Evolutionary conservation across 129 eudicot genomes (phyloP), one percentile per base, ranked within the genome.

Genomic region (Gnaphalium uliginosum): DNA sequence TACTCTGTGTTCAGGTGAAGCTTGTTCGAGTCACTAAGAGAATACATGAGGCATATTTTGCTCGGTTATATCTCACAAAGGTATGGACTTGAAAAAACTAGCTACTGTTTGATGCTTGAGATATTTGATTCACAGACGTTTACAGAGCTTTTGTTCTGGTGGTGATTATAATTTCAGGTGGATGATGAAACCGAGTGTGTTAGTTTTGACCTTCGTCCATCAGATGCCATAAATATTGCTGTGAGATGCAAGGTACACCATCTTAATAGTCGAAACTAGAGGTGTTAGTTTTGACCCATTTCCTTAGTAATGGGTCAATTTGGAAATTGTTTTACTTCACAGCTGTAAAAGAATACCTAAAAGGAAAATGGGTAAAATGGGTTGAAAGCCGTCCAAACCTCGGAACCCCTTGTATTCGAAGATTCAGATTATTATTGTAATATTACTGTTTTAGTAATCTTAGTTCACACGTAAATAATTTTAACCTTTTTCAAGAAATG

Each of bases 221-320:
- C 98, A 3, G 98, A 94, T 76, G 97, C 97, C 27, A 90, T 94
- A 50, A 94, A 94, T 70, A 94, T 94, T 67, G 98, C 96, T 46
- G 96, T 94, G 68, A 84, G 96, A 82, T 89, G 92, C 96, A 90
- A 94, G 89, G 98, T 94, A 89, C 53, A 13, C 0, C 60, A 72
- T 72, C 73, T 7, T 51, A 22, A 63, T 18, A 24, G 8, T 29
- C 43, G 25, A 72, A 33, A 19, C 23, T 17, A 23, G 48, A 41
- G 15, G 48, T 41, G 60, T 17, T 21, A n/a, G 23, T 18, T 54
- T 54, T 21, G 23, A 54, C 62, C 62, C 26, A 10, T 57, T 21
- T 57, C 7, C 62, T 57, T 57, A 22, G 7, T 1, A 21, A 21
- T 2, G 62, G 26, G 62, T 13, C 62, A 22, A 21, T 37, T 35